These are phyloP conservation scores for Irineochytrium annulatum DNA, from an alignment of 192 early-diverging fungal genomes.

Conservation along the genomic window DNA sequence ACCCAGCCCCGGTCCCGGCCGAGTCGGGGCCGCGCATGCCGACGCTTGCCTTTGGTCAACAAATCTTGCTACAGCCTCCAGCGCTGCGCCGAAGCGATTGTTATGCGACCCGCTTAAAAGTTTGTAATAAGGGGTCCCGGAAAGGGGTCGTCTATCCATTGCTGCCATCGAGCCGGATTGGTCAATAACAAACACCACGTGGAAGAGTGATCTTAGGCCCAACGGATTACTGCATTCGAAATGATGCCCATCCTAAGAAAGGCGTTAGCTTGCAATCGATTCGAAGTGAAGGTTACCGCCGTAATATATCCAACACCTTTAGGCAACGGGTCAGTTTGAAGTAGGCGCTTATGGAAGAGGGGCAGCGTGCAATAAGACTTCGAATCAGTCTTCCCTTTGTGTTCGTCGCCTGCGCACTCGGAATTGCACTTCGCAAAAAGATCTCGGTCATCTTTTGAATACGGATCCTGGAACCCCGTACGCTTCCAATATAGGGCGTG, in stretches of 20 bases:
- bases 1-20: no score
- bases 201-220: background rate
- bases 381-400: conserved; percentile 9
- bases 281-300: background rate
- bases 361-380: conserved; percentile 12
- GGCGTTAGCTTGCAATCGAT: background rate
- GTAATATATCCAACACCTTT: background rate
- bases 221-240: conserved; percentile 29
- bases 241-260: conserved; percentile 28
- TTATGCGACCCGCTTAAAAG: background rate
- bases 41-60: background rate
- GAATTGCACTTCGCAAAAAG: conserved; percentile 30
- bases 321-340: background rate
- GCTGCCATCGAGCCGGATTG: background rate
- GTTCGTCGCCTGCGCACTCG: conserved; percentile 29
- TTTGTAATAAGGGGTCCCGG: background rate
- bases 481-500: conserved; percentile 33
- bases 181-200: background rate
- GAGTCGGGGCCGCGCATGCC: background rate
- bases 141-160: background rate
- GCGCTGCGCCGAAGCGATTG: background rate
- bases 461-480: conserved; percentile 34
- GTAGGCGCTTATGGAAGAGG: conserved; percentile 6
- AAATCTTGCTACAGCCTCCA: background rate
- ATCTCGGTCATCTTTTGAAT: conserved; percentile 21